Percentiles rank a stretch among this genome's conserved stretches.
These are phyloP conservation scores for Tympanopsis confertula DNA, from an alignment of 2,329 filamentous ascomycete species.

Conservation along the genomic window DNA sequence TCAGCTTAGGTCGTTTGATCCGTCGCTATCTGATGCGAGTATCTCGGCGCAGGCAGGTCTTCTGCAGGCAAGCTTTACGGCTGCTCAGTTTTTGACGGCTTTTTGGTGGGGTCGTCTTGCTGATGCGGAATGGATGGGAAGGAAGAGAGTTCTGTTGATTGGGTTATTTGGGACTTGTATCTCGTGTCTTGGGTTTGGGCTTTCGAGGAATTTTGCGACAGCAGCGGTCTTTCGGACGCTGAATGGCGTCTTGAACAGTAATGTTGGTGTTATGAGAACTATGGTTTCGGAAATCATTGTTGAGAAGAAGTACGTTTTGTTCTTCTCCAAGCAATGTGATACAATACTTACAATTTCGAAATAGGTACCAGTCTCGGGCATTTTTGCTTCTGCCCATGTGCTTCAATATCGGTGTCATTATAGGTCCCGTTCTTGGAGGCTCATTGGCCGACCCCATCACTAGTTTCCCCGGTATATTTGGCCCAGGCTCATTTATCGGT, in stretches of 20 bases:
- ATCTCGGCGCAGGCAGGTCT: conserved; percentile 71
- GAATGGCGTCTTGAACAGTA: conserved; percentile 61
- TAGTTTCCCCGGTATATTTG: conserved; percentile 31
- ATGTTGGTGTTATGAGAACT: conserved; percentile 63
- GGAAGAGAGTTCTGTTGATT: conserved; percentile 69
- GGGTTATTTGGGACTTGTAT: conserved; percentile 59
- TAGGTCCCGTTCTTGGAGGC: conserved; percentile 40
- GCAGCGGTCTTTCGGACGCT: conserved; percentile 54
- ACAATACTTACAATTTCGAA: conserved; percentile 3
- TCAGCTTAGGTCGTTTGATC: conserved; percentile 68
- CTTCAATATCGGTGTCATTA: conserved; percentile 55
- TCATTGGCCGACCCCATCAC: conserved; percentile 30
- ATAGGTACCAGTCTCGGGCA: conserved; percentile 27
- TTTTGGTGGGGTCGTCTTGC: conserved; percentile 71
- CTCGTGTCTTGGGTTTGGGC: conserved; percentile 59
- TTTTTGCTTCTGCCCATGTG: conserved; percentile 48
- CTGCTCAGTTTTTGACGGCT: conserved; percentile 71
- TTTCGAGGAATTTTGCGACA: conserved; percentile 48
- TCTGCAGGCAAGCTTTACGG: conserved; percentile 68
- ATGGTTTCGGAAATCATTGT: conserved; percentile 40
- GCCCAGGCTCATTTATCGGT: conserved; percentile 28
- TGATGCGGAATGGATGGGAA: conserved; percentile 49
- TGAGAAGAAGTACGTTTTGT: conserved; percentile 25
- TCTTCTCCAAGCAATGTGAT: background rate
- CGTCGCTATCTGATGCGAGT: conserved; percentile 39